These are phyloP conservation scores for Starmera stellimalicola DNA, from an alignment of 1,139 yeast species.

Conservation along the genomic window DNA sequence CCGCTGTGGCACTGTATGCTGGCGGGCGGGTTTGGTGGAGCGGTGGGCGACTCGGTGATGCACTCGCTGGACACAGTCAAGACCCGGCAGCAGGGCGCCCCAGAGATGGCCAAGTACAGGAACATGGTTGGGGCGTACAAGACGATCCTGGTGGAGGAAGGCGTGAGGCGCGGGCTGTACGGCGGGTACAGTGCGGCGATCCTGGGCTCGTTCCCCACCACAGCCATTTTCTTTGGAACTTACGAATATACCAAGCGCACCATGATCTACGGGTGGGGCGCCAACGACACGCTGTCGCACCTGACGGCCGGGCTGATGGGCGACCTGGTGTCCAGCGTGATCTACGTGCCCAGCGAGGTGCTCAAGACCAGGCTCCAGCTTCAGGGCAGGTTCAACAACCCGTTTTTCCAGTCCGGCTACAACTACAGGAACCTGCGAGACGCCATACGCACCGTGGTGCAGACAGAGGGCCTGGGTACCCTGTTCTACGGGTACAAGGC, in stretches of 20 bases:
- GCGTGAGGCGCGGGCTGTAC: constrained; percentile 73
- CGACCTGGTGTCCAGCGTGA: constrained; percentile 81
- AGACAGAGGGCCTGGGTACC: constrained; percentile 65
- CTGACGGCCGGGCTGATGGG: constrained; percentile 84
- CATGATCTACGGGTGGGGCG: constrained; percentile 51
- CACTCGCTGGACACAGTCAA: constrained; percentile 94
- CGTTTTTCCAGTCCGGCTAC: constrained; percentile 72
- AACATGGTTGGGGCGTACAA: constrained; percentile 61
- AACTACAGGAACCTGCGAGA: constrained; percentile 66
- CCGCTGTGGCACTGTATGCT: constrained; percentile 58
- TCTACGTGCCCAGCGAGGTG: constrained; percentile 97
- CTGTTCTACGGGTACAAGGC: constrained; percentile 90
- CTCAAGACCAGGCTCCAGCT: constrained; percentile 84
- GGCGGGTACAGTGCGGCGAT: constrained; percentile 91
- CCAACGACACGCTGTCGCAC: constrained; percentile 75
- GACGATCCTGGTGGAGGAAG: constrained; percentile 74
- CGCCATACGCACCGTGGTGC: constrained; percentile 57
- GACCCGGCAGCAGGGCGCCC: constrained; percentile 93
- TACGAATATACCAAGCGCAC: constrained; percentile 74
- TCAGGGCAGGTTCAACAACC: constrained; percentile 82
- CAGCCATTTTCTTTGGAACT: constrained; percentile 85
- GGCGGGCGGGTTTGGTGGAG: constrained; percentile 95
- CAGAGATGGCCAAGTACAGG: constrained; percentile 54
- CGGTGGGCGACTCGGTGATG: constrained; percentile 87
- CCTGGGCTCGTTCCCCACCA: constrained; percentile 86